phyloP scores from a whole-genome alignment of 345 rosid species.

The Linum lewisii region DNA sequence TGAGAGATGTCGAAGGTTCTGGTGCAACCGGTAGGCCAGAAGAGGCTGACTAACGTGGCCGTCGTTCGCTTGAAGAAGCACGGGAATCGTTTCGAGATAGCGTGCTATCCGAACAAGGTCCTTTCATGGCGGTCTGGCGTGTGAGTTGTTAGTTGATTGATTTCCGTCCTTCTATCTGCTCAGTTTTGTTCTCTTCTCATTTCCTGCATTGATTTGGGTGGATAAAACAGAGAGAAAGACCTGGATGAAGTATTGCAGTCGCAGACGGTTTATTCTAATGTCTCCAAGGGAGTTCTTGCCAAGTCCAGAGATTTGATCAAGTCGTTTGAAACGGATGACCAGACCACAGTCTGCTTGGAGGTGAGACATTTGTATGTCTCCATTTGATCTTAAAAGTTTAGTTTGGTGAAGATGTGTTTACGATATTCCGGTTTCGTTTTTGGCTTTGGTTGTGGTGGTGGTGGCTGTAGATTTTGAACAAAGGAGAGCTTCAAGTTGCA shows the following conservation, averaged over 20 bases:
- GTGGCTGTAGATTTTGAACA: slow-evolving; percentile 60
- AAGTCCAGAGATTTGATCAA: slow-evolving; percentile 63
- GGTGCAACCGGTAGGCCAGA: slow-evolving; percentile 85
- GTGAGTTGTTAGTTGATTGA: slow-evolving; percentile 31
- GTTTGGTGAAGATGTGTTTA: neutral
- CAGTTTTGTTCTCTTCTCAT: neutral
- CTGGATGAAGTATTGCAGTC: slow-evolving; percentile 95
- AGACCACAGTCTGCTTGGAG: slow-evolving; percentile 65
- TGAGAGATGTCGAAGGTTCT: slow-evolving; percentile 62
- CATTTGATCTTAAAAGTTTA: neutral
- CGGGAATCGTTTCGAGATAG: slow-evolving; percentile 90
- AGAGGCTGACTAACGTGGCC: slow-evolving; percentile 92
- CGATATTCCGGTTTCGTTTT: neutral
- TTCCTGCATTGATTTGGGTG: neutral
- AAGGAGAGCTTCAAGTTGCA: slow-evolving; percentile 98
- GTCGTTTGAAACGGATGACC: slow-evolving; percentile 80
- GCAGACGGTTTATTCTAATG: slow-evolving; percentile 80
- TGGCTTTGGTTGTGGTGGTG: neutral
- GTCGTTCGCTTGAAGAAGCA: slow-evolving; percentile 83
- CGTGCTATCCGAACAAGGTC: slow-evolving; percentile 97
- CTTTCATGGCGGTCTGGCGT: slow-evolving; percentile 98
- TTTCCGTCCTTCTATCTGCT: neutral
- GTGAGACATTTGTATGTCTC: slow-evolving; percentile 16
- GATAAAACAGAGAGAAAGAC: slow-evolving; percentile 67
- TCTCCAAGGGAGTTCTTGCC: slow-evolving; percentile 88